Conservation (phyloP, 1,284 basidiomycete species). For the Golubevia sp. region DNA sequence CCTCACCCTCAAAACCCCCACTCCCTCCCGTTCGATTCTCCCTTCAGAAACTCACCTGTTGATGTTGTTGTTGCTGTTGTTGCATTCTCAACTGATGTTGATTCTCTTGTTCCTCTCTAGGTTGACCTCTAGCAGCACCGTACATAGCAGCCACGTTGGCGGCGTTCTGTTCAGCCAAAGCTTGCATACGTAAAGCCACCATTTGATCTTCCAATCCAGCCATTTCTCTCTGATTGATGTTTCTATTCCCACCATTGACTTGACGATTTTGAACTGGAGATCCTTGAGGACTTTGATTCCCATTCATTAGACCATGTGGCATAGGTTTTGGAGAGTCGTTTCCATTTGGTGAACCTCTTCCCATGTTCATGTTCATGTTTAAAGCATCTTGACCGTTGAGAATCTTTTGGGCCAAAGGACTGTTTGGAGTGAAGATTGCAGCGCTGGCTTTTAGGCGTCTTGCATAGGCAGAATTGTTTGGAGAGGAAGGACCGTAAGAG, state of each 20-base stretch:
- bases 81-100: conserved; percentile 25
- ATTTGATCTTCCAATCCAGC: conserved; percentile 34
- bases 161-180: conserved; percentile 9
- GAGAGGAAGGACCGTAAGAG: neutral
- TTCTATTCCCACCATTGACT: neutral
- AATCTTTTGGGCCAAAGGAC: neutral
- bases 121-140: conserved; percentile 18
- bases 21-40: neutral
- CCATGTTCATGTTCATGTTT: too few relatives aligned
- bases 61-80: conserved; percentile 20
- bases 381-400: neutral
- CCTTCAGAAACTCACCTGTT: conserved; percentile 17
- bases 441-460: conserved; percentile 24
- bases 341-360: neutral
- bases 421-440: conserved; percentile 19
- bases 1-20: neutral
- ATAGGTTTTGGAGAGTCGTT: neutral
- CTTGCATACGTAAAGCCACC: conserved; percentile 35
- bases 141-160: conserved; percentile 17
- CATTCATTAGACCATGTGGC: too few relatives aligned
- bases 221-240: neutral
- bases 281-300: neutral
- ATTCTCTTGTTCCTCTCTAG: conserved; percentile 32
- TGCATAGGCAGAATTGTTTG: neutral
- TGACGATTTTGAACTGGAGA: neutral